These are phyloP conservation scores for Ophiocordyceps sinensis DNA, from an alignment of 2,329 filamentous ascomycete genomes.

Conservation along the genomic window DNA sequence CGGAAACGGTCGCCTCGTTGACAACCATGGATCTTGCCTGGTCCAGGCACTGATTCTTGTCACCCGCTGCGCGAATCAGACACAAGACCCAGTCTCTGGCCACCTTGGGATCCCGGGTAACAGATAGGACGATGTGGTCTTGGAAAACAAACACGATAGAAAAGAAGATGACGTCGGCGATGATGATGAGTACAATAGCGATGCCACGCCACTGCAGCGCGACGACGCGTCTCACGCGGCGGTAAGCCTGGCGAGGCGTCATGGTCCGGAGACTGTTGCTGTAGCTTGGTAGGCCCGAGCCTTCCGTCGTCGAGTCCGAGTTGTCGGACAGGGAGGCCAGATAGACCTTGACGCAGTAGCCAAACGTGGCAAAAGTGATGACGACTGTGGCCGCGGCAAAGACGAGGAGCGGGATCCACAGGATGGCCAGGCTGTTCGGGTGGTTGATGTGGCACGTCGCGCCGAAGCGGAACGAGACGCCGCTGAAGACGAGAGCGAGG, in stretches of 20 bases:
- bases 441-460: constrained; percentile 91
- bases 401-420: constrained; percentile 79
- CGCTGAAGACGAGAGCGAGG: constrained; percentile 68
- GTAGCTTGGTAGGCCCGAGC: constrained; percentile 56
- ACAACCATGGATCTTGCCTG: constrained; percentile 50
- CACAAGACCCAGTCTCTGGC: constrained; percentile 58
- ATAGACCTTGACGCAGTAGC: constrained; percentile 92
- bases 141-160: constrained; percentile 81
- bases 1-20: constrained; percentile 61
- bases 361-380: constrained; percentile 72
- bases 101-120: constrained; percentile 36
- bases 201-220: constrained; percentile 92
- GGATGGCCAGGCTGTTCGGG: constrained; percentile 62
- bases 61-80: constrained; percentile 35
- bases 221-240: constrained; percentile 72
- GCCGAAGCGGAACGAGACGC: constrained; percentile 89
- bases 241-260: constrained; percentile 76
- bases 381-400: constrained; percentile 65
- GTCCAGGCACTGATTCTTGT: constrained; percentile 53
- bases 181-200: constrained; percentile 75
- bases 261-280: constrained; percentile 60
- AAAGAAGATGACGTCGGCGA: constrained; percentile 88
- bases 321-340: constrained; percentile 68
- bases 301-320: constrained; percentile 54
- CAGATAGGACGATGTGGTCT: constrained; percentile 53